phyloP scores from a whole-genome alignment of 2,329 filamentous ascomycete genomes.

The Trichophyton simii region DNA sequence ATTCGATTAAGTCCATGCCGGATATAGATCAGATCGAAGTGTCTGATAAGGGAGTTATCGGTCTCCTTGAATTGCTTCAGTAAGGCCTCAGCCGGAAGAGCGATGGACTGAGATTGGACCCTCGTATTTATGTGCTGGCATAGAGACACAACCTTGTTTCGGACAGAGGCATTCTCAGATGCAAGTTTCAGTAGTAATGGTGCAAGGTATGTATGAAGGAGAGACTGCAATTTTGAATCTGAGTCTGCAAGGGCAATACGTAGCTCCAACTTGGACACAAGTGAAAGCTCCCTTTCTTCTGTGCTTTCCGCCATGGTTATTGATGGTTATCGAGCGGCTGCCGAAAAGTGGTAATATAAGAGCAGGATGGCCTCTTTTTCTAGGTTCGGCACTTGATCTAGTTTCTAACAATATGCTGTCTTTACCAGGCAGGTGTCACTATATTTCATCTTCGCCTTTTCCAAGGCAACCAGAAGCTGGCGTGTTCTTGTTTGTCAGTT shows the following conservation, averaged over 20 bases:
- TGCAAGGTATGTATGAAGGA: conserved; percentile 66
- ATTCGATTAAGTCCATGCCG: conserved; percentile 65
- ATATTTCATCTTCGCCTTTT: not conserved
- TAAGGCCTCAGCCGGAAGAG: conserved; percentile 72
- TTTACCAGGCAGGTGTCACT: not conserved
- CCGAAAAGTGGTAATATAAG: not conserved
- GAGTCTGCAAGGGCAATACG: conserved; percentile 71
- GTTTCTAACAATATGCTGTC: not conserved
- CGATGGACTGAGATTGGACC: conserved; percentile 49
- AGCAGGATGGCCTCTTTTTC: not conserved
- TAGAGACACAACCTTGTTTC: conserved; percentile 62
- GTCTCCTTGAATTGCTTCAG: conserved; percentile 81
- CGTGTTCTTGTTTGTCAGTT: not conserved
- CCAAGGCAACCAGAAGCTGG: not conserved
- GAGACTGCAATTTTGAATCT: conserved; percentile 66
- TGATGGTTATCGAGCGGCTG: not conserved
- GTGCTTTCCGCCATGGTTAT: conserved; percentile 20
- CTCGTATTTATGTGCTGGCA: conserved; percentile 61
- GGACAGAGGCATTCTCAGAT: conserved; percentile 66
- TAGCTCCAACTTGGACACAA: conserved; percentile 77
- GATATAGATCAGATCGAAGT: conserved; percentile 80
- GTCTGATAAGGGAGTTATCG: conserved; percentile 60
- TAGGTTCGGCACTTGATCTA: not conserved
- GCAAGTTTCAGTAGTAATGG: conserved; percentile 75
- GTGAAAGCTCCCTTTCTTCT: conserved; percentile 55